Conservation (phyloP, 2,329 filamentous ascomycete genomes). For the Lithohypha guttulata region DNA sequence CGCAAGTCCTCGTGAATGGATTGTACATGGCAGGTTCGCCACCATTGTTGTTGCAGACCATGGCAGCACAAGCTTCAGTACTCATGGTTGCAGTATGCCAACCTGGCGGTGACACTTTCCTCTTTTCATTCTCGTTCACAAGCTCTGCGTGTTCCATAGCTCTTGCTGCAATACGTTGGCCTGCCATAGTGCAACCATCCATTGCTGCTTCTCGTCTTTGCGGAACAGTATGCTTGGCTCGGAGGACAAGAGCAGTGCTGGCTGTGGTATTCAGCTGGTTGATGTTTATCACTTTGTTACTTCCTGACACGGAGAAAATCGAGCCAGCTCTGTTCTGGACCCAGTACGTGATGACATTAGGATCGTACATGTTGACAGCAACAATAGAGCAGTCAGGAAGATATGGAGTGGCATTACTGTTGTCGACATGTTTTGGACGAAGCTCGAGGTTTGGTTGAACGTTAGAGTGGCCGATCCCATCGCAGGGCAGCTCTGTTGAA, state of each 20-base stretch:
- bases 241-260: constrained; percentile 14
- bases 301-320: constrained; percentile 16
- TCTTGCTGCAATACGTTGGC: constrained; percentile 8
- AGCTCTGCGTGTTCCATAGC: constrained; percentile 14
- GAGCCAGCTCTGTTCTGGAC: constrained; percentile 17
- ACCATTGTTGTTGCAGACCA: constrained; percentile 17
- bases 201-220: constrained; percentile 10
- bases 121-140: no score
- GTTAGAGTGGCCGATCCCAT: constrained; percentile 13
- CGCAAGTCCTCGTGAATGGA: constrained; percentile 18
- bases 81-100: constrained; percentile 17
- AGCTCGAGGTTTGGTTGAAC: constrained; percentile 17
- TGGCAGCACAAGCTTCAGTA: constrained; percentile 17
- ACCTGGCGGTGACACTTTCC: constrained; percentile 12
- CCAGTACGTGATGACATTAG: constrained; percentile 17
- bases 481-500: constrained; percentile 16
- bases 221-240: constrained; percentile 8
- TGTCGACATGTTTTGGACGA: constrained; percentile 16
- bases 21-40: constrained; percentile 17
- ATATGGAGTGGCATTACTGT: constrained; percentile 14
- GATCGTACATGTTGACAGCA: constrained; percentile 21
- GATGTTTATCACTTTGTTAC: constrained; percentile 18
- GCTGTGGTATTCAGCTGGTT: constrained; percentile 16
- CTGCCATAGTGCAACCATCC: neutral
- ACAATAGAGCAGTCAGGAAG: constrained; percentile 19